phyloP scores from a whole-genome alignment of 257 asterid species.

The Ophiorrhiza pumila region DNA sequence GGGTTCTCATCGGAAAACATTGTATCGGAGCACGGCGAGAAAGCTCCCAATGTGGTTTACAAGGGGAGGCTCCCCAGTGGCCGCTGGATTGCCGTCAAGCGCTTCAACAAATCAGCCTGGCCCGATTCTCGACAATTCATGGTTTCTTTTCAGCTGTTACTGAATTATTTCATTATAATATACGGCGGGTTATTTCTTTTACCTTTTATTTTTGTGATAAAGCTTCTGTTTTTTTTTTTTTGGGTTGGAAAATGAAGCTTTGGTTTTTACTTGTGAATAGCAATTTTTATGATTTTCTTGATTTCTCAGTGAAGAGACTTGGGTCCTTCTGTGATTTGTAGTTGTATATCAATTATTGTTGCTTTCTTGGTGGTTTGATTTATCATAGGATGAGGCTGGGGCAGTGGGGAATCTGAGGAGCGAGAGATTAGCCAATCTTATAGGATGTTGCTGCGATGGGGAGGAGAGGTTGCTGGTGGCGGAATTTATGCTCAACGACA shows the following conservation, averaged over 20 bases:
- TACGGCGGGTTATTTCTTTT: background rate
- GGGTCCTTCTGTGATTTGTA: too few relatives aligned
- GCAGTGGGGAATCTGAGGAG: slow-evolving; percentile 47
- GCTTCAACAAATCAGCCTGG: slow-evolving; percentile 46
- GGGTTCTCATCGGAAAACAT: slow-evolving; percentile 42
- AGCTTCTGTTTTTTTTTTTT: background rate
- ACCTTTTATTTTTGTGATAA: background rate
- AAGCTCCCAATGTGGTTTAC: slow-evolving; percentile 52
- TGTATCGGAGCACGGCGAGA: slow-evolving; percentile 54
- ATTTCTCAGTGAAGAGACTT: too few relatives aligned
- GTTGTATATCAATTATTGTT: background rate
- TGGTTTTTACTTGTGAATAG: too few relatives aligned
- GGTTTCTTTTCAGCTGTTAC: slow-evolving; percentile 14
- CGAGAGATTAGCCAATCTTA: slow-evolving; percentile 40
- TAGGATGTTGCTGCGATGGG: slow-evolving; percentile 44
- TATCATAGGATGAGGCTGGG: slow-evolving; percentile 41
- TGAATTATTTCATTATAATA: background rate
- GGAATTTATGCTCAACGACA: slow-evolving; percentile 50
- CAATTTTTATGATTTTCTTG: too few relatives aligned
- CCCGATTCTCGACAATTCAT: slow-evolving; percentile 51
- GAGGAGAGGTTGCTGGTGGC: slow-evolving; percentile 49
- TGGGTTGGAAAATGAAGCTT: too few relatives aligned
- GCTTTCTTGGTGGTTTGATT: background rate
- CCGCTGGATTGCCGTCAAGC: slow-evolving; percentile 42
- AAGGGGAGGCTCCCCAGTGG: slow-evolving; percentile 36